Evolutionary conservation across 495 filamentous ascomycete species (phyloP), one percentile per base, ranked within the genome.

Genomic region (Penicillium herquei): DNA sequence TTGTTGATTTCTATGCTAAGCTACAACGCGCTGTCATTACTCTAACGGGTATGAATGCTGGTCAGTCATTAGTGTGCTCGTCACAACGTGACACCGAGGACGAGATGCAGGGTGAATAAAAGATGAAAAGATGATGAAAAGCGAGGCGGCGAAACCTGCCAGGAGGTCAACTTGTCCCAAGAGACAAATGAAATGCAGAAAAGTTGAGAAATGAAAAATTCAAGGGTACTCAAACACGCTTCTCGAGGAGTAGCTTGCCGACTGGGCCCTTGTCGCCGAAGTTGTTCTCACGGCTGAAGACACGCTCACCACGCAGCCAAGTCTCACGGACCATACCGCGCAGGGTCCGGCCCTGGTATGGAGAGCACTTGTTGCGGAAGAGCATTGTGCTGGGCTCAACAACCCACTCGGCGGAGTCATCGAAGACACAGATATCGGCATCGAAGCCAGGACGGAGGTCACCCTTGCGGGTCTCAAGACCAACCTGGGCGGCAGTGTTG

Each of bases 361-460:
- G 94, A 21, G 84, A 90, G 75, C 90, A 90, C 70, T 96, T 95
- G 69, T 98, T 98, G 62, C 92, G 84, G 82, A 96, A 98, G 39
- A 94, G 81, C 93, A 98, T 96, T 32, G 77, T 77, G 63, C 71
- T 76, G 11, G 69, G 68, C 63, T 79, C 76, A 51, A 96, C 83
- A 39, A 84, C 81, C 81, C 92, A 98, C 62, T 81, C 81, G 31
- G 84, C 87, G 43, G 83, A 75, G 45, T 92, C 89, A 63, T 98
- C 94, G 73, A 98, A 98, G 18, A 98, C 87, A 55, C 87, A 90
- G 14, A 98, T 77, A 71, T 98, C 94, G 3, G 87, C 94, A 70
- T 98, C 94, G 74, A 90, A 89, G 16, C 94, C 94, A 4, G 87
- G 87, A 39, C 79, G 83, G 43, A 98, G 70, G 42, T 87, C 87